A percentile compares a stretch with the other conserved stretches of the same genome.
phyloP scores from a whole-genome alignment of 1,284 basidiomycete species.

The Xerocomus nothofagi region DNA sequence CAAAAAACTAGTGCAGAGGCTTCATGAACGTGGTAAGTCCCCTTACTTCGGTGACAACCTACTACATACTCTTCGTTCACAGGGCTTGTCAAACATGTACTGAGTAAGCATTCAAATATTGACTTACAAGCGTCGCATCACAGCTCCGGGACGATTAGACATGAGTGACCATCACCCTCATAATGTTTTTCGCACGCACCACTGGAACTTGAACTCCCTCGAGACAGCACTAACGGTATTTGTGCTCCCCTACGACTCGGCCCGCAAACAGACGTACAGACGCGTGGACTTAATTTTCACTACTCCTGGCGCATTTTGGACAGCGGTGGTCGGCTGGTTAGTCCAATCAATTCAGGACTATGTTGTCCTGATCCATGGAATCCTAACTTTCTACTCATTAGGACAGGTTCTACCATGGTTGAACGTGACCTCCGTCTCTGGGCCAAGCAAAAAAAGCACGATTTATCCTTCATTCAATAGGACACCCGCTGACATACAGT shows the following conservation, averaged over 20 bases:
- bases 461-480: background rate
- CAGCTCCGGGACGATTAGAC: slow-evolving; percentile 36
- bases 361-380: background rate
- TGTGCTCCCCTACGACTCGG: slow-evolving; percentile 44
- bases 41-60: background rate
- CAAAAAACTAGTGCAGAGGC: slow-evolving; percentile 48
- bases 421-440: slow-evolving; percentile 73
- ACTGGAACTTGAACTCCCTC: slow-evolving; percentile 69
- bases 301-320: slow-evolving; percentile 69
- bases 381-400: slow-evolving; percentile 28
- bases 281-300: slow-evolving; percentile 78
- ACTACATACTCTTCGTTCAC: slow-evolving; percentile 1
- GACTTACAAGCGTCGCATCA: slow-evolving; percentile 18
- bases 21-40: slow-evolving; percentile 52
- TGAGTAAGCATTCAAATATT: slow-evolving; percentile 48
- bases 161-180: slow-evolving; percentile 57
- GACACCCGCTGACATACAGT: slow-evolving; percentile 11
- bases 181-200: slow-evolving; percentile 51
- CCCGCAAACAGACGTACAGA: slow-evolving; percentile 44
- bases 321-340: slow-evolving; percentile 76
- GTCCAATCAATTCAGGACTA: slow-evolving; percentile 15
- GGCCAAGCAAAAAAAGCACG: slow-evolving; percentile 63
- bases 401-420: slow-evolving; percentile 82
- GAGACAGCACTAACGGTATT: slow-evolving; percentile 75
- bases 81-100: slow-evolving; percentile 67